phyloP scores from a whole-genome alignment of 768 basidiomycete species.

The Leccinum rimulosum region DNA sequence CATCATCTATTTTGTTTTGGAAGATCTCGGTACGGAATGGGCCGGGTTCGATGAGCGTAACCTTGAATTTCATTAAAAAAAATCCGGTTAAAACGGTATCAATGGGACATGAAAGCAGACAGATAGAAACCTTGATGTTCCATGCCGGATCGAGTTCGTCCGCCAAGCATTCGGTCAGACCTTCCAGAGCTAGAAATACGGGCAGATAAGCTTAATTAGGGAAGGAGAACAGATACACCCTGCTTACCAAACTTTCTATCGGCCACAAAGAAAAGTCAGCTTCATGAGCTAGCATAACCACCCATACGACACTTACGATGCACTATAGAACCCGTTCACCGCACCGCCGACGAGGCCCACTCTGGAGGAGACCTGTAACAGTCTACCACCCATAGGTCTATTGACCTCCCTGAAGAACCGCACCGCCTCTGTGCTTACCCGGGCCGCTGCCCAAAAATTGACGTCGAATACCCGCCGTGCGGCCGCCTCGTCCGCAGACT shows the following conservation, averaged over 20 bases:
- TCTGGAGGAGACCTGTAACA: constrained; percentile 39
- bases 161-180: constrained; percentile 13
- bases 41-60: constrained; percentile 18
- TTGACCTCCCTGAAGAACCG: constrained; percentile 39
- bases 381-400: constrained; percentile 35
- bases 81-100: not conserved
- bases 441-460: constrained; percentile 37
- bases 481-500: constrained; percentile 29
- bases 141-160: constrained; percentile 17
- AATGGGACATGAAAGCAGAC: not conserved
- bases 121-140: constrained; percentile 16
- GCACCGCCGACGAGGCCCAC: constrained; percentile 26
- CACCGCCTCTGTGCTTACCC: constrained; percentile 31
- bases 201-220: not conserved
- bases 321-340: constrained; percentile 18
- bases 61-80: constrained; percentile 2
- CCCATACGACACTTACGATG: constrained; percentile 19
- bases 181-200: constrained; percentile 15
- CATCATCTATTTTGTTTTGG: not conserved
- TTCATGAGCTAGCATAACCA: not conserved
- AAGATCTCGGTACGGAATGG: constrained; percentile 15
- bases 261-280: not conserved
- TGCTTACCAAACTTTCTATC: constrained; percentile 19
- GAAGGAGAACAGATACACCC: not conserved
- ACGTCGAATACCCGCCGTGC: constrained; percentile 37